Evolutionary conservation across 495 filamentous ascomycete genomes (phyloP), one percentile per base, ranked within the genome.

Genomic region (Penicillium coffeae): DNA sequence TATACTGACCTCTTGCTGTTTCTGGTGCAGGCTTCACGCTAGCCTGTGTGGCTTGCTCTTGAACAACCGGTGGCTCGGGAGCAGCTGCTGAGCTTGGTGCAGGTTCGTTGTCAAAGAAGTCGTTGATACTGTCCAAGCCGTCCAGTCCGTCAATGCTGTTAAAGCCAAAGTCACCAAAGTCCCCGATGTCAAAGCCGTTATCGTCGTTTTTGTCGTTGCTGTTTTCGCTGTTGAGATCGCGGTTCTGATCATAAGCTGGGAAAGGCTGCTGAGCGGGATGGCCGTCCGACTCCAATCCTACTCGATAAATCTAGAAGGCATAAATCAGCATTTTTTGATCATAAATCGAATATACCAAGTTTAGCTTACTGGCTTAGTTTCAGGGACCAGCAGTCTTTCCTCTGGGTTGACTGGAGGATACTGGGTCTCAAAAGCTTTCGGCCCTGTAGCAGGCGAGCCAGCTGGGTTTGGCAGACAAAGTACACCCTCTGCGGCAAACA

Each of bases 221-320:
- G 42, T 12, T 8, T 35, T 35, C n/a, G 16, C 30, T n/a, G 18
- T 21, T 14, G 42, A 13, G 13, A 16, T 8, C 15, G 30, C 12
- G 14, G 7, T 14, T 30, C 5, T 30, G 15, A 20, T 56, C 54
- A 20, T 62, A 36, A 2, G 55, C 62, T 12, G 58, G 69, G 35
- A 69, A 75, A 15, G 72, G 72, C 45, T 48, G 61, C 21, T 67
- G 35, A 15, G 64, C 60, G 30, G 65, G 55, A 58, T 64, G 68
- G 14, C 74, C 76, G n/a, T 70, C 62, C 10, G 60, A 58, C 25
- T 77, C 66, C 14, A 79, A 60, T 9, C 50, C 51, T 8, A 66
- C 66, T 8, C 66, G 70, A 45, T 70, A 72, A 22, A 59, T 61
- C 68, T 74, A 39, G 27, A 14, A 15, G n/a, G n/a, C n/a, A n/a